Evolutionary conservation across 1,139 yeast species (phyloP).

Genomic region (Spathaspora sp.): DNA sequence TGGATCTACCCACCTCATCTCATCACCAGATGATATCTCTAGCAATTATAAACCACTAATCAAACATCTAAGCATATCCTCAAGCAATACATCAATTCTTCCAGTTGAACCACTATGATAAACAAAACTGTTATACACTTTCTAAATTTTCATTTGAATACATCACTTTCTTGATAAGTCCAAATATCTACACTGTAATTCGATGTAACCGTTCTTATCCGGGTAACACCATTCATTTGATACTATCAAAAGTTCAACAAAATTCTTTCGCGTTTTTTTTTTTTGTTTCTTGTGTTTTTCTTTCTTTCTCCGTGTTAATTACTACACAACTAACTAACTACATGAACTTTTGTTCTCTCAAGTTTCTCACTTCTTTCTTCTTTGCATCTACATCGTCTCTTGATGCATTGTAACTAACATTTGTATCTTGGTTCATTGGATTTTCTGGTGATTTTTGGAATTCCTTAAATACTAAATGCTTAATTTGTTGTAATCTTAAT

Average conservation of each 20-base stretch:
- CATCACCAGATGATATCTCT: not conserved
- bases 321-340: conserved; percentile 10
- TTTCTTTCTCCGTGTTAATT: not conserved
- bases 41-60: no score
- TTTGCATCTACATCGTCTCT: conserved; percentile 51
- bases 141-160: not conserved
- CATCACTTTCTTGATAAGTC: not conserved
- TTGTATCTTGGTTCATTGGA: conserved; percentile 81
- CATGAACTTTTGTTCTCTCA: conserved; percentile 43
- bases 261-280: not conserved
- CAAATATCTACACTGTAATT: not conserved
- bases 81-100: not conserved
- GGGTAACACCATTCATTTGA: not conserved
- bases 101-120: not conserved
- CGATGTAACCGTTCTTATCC: not conserved
- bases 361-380: conserved; percentile 51
- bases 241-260: not conserved
- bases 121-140: not conserved
- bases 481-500: conserved; percentile 73
- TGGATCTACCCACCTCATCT: not conserved
- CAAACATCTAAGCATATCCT: no score
- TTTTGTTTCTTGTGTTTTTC: not conserved
- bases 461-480: conserved; percentile 73
- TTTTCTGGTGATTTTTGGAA: conserved; percentile 79
- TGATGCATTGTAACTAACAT: conserved; percentile 61